Percentiles rank a stretch among this genome's conserved stretches.
Conservation (phyloP, 2,329 filamentous ascomycete species). For the Calonectria leucothoes region DNA sequence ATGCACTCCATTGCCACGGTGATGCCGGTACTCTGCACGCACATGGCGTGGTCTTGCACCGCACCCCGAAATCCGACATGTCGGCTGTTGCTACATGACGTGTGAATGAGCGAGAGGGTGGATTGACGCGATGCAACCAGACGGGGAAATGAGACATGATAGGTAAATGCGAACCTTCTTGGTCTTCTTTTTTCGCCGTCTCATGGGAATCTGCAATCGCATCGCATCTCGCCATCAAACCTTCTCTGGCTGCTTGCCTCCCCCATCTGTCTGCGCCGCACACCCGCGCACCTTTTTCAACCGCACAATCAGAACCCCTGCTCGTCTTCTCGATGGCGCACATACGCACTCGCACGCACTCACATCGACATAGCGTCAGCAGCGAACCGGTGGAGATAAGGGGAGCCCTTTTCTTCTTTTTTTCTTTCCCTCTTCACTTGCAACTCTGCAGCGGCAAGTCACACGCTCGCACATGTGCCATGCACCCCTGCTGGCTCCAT, state of each 20-base stretch:
- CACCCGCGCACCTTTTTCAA: neutral
- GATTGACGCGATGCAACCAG: constrained; percentile 1
- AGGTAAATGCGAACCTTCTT: neutral
- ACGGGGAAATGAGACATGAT: neutral
- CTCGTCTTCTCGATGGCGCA: constrained; percentile 3
- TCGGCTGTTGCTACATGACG: neutral
- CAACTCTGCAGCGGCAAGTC: neutral
- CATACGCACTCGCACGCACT: constrained; percentile 1
- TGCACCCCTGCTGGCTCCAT: neutral
- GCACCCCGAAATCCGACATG: neutral
- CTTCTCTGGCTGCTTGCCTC: neutral
- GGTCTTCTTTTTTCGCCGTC: neutral
- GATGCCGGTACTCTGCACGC: neutral
- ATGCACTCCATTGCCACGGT: neutral
- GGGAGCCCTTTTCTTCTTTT: neutral
- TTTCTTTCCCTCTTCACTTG: neutral
- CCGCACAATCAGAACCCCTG: constrained; percentile 3
- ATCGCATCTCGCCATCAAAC: neutral
- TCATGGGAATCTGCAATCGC: neutral
- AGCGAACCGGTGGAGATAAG: constrained; percentile 23
- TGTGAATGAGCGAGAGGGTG: neutral
- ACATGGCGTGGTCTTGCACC: neutral
- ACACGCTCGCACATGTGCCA: neutral
- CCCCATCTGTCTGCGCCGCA: neutral
- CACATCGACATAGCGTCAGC: constrained; percentile 9